Evolutionary conservation across 768 basidiomycete genomes (phyloP), one percentile per base, ranked within the genome.

Genomic region (Gloeostereum incarnatum): DNA sequence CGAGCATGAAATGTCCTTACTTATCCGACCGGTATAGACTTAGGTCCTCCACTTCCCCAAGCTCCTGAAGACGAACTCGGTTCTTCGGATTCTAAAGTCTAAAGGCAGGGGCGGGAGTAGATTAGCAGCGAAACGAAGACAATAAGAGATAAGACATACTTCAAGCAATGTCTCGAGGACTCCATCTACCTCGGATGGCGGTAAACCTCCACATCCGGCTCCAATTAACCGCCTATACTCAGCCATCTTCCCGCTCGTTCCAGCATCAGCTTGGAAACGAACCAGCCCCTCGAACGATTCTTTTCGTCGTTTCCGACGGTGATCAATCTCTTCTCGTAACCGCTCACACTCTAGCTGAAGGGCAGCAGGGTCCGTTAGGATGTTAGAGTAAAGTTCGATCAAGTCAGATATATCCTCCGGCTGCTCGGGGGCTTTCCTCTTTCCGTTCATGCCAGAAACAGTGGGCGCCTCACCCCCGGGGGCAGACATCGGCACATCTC

Each of bases 171-270:
- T 83, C 18, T 76, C 78, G 43, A 96, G 67, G 4, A 92, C 81
- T 43, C 75, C 74, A 50, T 97, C 93, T 25, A 97, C 85, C 44
- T 97, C 92, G n/a, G 76, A 67, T 2, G 84, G 77, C 2, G 82
- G 74, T 21, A 92, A 73, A 0, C 88, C 85, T 17, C 90, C 90
- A 61, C 89, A 94, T 0, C 89, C 92, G 11, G 89, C 81, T 22
- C 84, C 82, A 49, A 99, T 92, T 36, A 99, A 58, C 45, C 81
- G 69, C 48, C 92, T 67, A 56, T 97, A 99, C 47, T 93, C 85
- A 4, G 73, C 69, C 79, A 98, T 93, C 45, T 81, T 70, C 27
- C 86, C 88, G 21, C 83, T 79, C 1, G 92, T 96, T 4, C 93
- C 93, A 1, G 86, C 81, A 58, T 93, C 89, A 14, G 88, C 83